Conservation (phyloP, 192 early-diverging fungal species). For the Lunasporangiospora selenospora region DNA sequence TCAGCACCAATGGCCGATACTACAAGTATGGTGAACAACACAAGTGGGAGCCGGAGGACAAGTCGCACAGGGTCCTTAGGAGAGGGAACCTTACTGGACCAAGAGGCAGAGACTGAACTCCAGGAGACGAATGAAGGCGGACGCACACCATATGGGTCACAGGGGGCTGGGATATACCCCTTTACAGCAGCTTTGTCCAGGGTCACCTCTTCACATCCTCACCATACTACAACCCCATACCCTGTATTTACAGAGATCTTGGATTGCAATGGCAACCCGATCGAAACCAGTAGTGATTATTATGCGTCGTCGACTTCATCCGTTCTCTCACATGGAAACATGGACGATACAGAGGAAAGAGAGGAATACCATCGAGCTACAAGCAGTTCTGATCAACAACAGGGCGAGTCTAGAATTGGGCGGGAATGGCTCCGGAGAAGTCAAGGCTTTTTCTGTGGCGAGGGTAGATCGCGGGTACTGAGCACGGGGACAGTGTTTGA, state of each 20-base stretch:
- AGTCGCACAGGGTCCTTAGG: conserved; percentile 18
- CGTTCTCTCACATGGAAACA: conserved; percentile 5
- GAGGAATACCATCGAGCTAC: too few species aligned
- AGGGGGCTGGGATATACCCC: neutral
- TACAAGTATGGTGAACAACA: conserved; percentile 29
- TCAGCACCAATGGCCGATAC: conserved; percentile 11
- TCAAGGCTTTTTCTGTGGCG: too few species aligned
- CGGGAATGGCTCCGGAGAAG: too few species aligned
- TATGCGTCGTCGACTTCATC: conserved; percentile 22
- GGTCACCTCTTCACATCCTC: neutral
- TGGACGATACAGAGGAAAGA: conserved; percentile 15
- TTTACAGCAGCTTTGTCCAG: too few species aligned
- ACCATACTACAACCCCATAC: neutral
- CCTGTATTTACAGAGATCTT: conserved; percentile 26
- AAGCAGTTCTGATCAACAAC: too few species aligned
- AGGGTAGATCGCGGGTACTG: conserved; percentile 21
- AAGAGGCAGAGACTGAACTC: conserved; percentile 4
- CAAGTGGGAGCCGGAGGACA: conserved; percentile 28
- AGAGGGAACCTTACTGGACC: conserved; percentile 17
- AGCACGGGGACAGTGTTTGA: conserved; percentile 43
- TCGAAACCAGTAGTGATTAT: conserved; percentile 17
- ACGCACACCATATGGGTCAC: neutral
- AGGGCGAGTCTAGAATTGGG: too few species aligned
- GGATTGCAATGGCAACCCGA: conserved; percentile 36
- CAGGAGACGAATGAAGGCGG: neutral